Percentiles rank a stretch among this genome's conserved stretches.
phyloP scores from a whole-genome alignment of 2,329 filamentous ascomycete species.

The Fusarium phyllophilum region DNA sequence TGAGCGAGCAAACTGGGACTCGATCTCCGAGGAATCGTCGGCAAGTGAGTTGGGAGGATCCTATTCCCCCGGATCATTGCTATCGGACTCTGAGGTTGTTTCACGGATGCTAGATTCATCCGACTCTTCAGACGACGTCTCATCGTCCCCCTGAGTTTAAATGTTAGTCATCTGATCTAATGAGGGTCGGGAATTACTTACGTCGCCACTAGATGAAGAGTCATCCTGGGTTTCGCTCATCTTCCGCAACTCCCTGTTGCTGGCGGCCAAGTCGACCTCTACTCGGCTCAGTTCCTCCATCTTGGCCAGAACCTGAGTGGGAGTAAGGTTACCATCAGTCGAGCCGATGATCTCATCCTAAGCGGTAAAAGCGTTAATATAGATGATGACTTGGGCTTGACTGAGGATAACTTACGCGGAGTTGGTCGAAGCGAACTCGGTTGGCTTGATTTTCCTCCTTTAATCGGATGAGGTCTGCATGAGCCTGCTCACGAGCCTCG shows the following conservation, averaged over 20 bases:
- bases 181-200: not conserved
- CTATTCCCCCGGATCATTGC: not conserved
- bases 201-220: not conserved
- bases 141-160: not conserved
- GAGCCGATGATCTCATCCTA: not conserved
- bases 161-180: not conserved
- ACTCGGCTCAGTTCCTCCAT: fast-evolving
- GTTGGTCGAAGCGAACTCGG: not conserved
- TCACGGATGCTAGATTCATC: not conserved
- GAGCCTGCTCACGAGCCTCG: not conserved
- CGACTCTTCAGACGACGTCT: not conserved
- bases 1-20: fast-evolving
- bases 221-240: not conserved
- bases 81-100: not conserved
- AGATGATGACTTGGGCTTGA: not conserved
- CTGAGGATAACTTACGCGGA: not conserved
- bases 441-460: not conserved
- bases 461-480: fast-evolving
- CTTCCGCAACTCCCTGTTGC: not conserved
- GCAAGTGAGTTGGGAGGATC: not conserved
- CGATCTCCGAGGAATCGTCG: fast-evolving
- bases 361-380: not conserved
- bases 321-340: fast-evolving
- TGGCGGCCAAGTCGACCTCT: fast-evolving
- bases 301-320: fast-evolving